Evolutionary conservation across 495 filamentous ascomycete genomes (phyloP), one percentile per base, ranked within the genome.

Genomic region (Delitschia confertaspora): DNA sequence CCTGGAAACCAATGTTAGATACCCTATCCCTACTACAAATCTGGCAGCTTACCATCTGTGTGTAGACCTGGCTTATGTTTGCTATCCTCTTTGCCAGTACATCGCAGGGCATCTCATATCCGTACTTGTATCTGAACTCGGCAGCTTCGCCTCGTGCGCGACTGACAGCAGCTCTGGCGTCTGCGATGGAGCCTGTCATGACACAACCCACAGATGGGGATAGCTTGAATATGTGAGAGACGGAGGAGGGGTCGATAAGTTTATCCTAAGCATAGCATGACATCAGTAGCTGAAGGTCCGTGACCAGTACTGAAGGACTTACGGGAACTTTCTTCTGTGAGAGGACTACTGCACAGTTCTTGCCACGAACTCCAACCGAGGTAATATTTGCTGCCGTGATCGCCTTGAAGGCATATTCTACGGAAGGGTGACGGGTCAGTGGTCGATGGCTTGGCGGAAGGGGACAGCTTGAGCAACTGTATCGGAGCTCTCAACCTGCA

Each of bases 331-430:
- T 98, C 79, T 98, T 98, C 72, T 98, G 91, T 37, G 91, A 95
- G 56, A 98, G 69, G 13, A 98, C 85, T 17, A 98, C 91, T 9
- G 93, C 89, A 63, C 89, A 96, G 69, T 85, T 77, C 71, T 96
- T 96, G 61, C 91, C 91, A 64, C 88, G 75, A 48, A 98, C 78
- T 47, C 91, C 93, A 63, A 98, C 78, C 47, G 91, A 91, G 66
- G 91, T 96, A 64, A 96, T 98, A 64, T 96, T 96, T 33, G 91
- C 91, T 35, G 91, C 88, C 51, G 89, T 96, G 68, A 98, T 98
- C 29, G 91, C 91, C 70, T 98, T 98, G 79, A 98, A 98, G 42
- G 91, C 91, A 95, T 98, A 98, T 76, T 98, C 91, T 96, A 55
- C 24, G 27, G 14, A 11, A 26, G 4, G 3, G 27, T 25, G 46